phyloP scores from a whole-genome alignment of 768 basidiomycete species.

The Chlorophyllum brunneum region DNA sequence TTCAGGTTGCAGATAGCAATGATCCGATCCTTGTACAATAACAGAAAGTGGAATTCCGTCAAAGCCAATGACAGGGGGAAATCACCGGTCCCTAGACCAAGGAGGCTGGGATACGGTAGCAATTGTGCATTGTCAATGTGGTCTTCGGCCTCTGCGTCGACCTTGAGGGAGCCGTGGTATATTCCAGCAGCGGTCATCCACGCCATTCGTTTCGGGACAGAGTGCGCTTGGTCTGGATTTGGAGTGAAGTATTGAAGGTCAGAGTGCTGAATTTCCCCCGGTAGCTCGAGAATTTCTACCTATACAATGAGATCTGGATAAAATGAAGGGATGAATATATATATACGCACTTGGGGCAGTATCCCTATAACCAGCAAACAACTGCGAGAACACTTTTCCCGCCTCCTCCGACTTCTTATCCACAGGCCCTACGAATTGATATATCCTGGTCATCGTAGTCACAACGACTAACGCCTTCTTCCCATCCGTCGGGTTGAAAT shows the following conservation, averaged over 20 bases:
- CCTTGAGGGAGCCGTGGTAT: constrained; percentile 79
- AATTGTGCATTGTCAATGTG: constrained; percentile 76
- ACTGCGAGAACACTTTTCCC: constrained; percentile 64
- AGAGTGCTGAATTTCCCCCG: constrained; percentile 70
- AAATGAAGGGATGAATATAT: constrained; percentile 21
- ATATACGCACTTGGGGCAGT: constrained; percentile 64
- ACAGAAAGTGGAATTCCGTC: constrained; percentile 89
- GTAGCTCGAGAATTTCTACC: constrained; percentile 86
- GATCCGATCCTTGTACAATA: constrained; percentile 78
- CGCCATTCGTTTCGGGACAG: constrained; percentile 71
- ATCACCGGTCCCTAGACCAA: constrained; percentile 29
- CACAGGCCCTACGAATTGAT: constrained; percentile 77
- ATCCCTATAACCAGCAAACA: constrained; percentile 76
- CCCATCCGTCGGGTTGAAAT: constrained; percentile 61
- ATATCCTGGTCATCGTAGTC: constrained; percentile 85
- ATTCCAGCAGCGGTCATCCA: constrained; percentile 93
- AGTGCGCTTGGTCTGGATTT: constrained; percentile 64
- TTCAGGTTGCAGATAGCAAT: constrained; percentile 76
- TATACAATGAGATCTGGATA: constrained; percentile 6
- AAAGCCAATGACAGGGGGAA: constrained; percentile 74
- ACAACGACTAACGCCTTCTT: constrained; percentile 68
- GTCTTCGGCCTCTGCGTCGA: constrained; percentile 65
- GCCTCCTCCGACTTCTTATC: constrained; percentile 72
- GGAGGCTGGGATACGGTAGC: constrained; percentile 64
- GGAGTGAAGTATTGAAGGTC: constrained; percentile 79